phyloP scores from a whole-genome alignment of 2,329 filamentous ascomycete genomes.

The Phialophora expanda region DNA sequence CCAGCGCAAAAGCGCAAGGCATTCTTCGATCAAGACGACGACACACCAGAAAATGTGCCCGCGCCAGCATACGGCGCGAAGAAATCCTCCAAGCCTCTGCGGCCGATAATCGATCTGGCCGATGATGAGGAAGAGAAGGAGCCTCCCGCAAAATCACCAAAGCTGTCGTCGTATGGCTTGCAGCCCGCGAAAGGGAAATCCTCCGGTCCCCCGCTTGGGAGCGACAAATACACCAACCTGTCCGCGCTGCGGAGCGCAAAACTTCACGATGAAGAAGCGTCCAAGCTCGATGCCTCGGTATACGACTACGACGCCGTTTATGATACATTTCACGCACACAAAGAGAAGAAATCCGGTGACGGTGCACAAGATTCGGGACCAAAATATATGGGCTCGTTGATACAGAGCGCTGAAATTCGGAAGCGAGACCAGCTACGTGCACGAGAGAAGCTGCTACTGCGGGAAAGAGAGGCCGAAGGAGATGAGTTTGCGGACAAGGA shows the following conservation, averaged over 20 bases:
- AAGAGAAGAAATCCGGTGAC: slow-evolving; percentile 39
- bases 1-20: slow-evolving; percentile 55
- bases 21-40: slow-evolving; percentile 52
- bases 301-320: slow-evolving; percentile 59
- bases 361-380: slow-evolving; percentile 46
- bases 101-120: slow-evolving; percentile 25
- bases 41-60: slow-evolving; percentile 40
- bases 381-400: slow-evolving; percentile 66
- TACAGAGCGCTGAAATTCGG: slow-evolving; percentile 64
- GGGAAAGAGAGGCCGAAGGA: slow-evolving; percentile 68
- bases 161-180: slow-evolving; percentile 35
- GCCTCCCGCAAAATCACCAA: slow-evolving; percentile 45
- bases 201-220: slow-evolving; percentile 12
- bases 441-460: slow-evolving; percentile 64
- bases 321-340: slow-evolving; percentile 51
- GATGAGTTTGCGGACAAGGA: slow-evolving; percentile 71
- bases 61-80: slow-evolving; percentile 28
- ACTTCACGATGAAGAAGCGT: slow-evolving; percentile 52
- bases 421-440: slow-evolving; percentile 68
- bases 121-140: slow-evolving; percentile 34
- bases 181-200: slow-evolving; percentile 37
- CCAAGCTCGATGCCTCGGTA: slow-evolving; percentile 53
- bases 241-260: slow-evolving; percentile 53
- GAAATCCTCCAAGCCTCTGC: slow-evolving; percentile 41
- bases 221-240: slow-evolving; percentile 52